Base-by-base conservation (phyloP, 805 yeast species). In the Candida lessepsii region DNA sequence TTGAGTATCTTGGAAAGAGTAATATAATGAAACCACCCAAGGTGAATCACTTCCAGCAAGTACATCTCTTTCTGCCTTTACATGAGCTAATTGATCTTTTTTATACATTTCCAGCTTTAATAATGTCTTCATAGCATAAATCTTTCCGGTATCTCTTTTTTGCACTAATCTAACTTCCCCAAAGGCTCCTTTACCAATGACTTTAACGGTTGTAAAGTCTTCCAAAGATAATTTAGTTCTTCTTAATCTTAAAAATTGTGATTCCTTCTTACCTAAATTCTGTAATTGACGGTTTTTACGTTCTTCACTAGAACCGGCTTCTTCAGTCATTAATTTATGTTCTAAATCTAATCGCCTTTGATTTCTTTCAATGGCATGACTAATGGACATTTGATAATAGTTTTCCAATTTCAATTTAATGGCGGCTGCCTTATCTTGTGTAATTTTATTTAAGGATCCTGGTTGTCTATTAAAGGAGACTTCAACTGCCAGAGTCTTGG, bases 81-180 rank as follows among this genome's bases (percentile, higher is more conserved):
- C 96, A 60, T 89, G 96, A 0, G 96, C 96, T 42, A 90, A 69
- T 61, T 89, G 96, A 52, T 91, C 98, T 56, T 87, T 89, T 55
- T 87, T 86, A 64, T 85, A 89, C 95, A 93, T 89, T 63, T 93
- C 99, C 37, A 85, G 76, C 63, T 87, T 93, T 57, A 83, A 74
- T 54, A 84, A 75, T 3, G 96, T 90, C 65, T 89, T 89, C 99
- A 87, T 93, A 35, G 96, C 96, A 67, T 81, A 89, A 25, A 86
- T 90, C 63, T 86, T 83, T 39, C 96, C 96, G 1, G 93, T 84
- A 62, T 93, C 99, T 39, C 71, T 74, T 70, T 90, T 91, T 57
- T 93, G 97, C 10, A 93, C 98, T 39, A 93, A 70, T 47, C 97
- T 76, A 25, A 93, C 99, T 57, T 89, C 97, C 46, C 99, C 99